Evolutionary conservation across 805 yeast genomes (phyloP), one percentile per base, ranked within the genome.

Genomic region (Kurtzmaniella cleridarum): DNA sequence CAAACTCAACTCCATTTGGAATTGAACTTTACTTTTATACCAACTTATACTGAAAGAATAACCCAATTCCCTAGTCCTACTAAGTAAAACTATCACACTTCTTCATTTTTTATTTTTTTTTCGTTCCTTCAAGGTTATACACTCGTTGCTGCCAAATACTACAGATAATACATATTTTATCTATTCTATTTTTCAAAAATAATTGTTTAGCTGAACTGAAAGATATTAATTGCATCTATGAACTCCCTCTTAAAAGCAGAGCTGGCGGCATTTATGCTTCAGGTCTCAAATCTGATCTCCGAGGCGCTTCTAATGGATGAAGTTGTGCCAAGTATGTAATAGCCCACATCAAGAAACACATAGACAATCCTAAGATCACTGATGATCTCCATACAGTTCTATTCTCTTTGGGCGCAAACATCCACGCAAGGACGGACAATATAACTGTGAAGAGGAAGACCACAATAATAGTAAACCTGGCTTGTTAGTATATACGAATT

Each of bases 341-440:
- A 26, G 96, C 97, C 95, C 95, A 85, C 90, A 85, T 81, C 55
- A 85, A 68, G 59, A 74, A 85, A 66, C 85, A 81, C 90, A 85
- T 81, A 16, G 87, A 74, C 49, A 85, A 59, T 7, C 86, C 74
- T 46, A 85, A 68, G 36, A 81, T 78, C 30, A 69, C 55, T 62
- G 80, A 65, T 2, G 72, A 66, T 44, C 73, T 59, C 63, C 64
- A 67, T 26, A 65, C 72, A 6, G 71, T 67, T 43, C 57, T 54
- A 59, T 88, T 84, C 50, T 81, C 76, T 62, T 83, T 82, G 34
- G 97, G 96, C 7, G 96, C 95, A 60, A 79, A 71, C 38, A 73
- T 66, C 97, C 97, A 90, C 43, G 89, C 81, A 32, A 73, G 68
- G n/a, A 76, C 71, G 11, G 88, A 78, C 32, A 76, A 62, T 17